Evolutionary conservation across 2,329 filamentous ascomycete genomes (phyloP).

Genomic region (Dendryphion nanum): DNA sequence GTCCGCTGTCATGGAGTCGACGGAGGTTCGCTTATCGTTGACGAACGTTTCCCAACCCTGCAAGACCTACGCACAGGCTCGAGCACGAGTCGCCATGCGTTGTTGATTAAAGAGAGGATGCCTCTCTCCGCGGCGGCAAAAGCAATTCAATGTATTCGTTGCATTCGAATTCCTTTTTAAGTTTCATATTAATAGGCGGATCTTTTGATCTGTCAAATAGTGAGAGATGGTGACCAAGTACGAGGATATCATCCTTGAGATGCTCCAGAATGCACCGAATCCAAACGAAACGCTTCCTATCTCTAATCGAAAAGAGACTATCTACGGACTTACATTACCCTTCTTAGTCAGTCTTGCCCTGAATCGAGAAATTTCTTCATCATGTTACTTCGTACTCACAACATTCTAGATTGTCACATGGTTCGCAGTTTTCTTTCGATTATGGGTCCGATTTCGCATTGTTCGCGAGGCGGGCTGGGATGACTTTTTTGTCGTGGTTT

Average conservation of each 20-base stretch:
- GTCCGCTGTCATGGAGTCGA: not conserved
- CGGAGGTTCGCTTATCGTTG: not conserved
- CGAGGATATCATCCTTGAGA: conserved; percentile 15
- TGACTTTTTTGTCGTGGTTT: conserved; percentile 30
- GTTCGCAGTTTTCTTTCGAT: conserved; percentile 25
- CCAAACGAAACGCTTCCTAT: conserved; percentile 25
- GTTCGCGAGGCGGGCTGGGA: conserved; percentile 37
- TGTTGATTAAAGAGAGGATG: no score
- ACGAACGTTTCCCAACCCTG: not conserved
- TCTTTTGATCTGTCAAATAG: not conserved
- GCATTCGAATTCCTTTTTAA: not conserved
- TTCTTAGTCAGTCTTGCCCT: no score
- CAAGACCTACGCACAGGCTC: no score
- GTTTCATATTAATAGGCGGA: not conserved
- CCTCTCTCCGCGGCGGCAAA: not conserved
- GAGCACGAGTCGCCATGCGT: no score
- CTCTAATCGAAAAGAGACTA: conserved; percentile 23
- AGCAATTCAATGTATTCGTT: not conserved
- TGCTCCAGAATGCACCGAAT: conserved; percentile 23
- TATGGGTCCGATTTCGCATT: conserved; percentile 26
- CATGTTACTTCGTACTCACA: not conserved
- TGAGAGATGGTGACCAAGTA: not conserved
- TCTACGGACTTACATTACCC: conserved; percentile 22
- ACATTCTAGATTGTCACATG: conserved; percentile 22
- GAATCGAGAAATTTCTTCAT: no score